Percentiles rank a stretch among this genome's conserved stretches.
These are phyloP conservation scores for Phytophthora macrochlamydospora DNA, from an alignment of 352 stramenopile genomes.

Conservation along the genomic window DNA sequence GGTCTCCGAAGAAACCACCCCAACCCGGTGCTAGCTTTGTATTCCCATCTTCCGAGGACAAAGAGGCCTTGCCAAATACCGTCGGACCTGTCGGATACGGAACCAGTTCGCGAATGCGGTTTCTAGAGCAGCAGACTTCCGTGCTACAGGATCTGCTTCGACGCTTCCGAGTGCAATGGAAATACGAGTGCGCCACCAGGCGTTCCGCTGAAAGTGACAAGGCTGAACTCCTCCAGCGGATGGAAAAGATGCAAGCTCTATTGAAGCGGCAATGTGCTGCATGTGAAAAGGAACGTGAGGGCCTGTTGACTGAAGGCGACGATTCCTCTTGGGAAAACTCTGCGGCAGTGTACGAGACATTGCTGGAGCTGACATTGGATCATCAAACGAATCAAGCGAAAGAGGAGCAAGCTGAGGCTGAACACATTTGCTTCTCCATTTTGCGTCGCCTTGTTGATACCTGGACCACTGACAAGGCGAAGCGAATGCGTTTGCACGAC, in stretches of 20 bases:
- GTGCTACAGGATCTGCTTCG: conserved; percentile 58
- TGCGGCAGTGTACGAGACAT: conserved; percentile 44
- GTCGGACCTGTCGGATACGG: conserved; percentile 29
- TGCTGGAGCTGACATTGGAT: conserved; percentile 31
- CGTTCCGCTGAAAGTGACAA: conserved; percentile 48
- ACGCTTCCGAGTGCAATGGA: conserved; percentile 57
- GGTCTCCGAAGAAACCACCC: conserved; percentile 17
- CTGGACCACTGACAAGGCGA: conserved; percentile 76
- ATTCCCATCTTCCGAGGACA: neutral
- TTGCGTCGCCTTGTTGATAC: conserved; percentile 60
- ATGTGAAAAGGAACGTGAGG: conserved; percentile 33
- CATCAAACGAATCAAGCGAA: conserved; percentile 14
- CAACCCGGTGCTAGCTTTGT: conserved; percentile 15
- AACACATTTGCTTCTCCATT: conserved; percentile 67
- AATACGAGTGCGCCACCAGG: conserved; percentile 43
- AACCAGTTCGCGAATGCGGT: conserved; percentile 36
- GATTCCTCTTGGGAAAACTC: conserved; percentile 49
- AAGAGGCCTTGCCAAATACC: conserved; percentile 3
- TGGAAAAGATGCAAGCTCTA: conserved; percentile 40
- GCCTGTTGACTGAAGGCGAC: conserved; percentile 35
- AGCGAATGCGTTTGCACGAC: conserved; percentile 72
- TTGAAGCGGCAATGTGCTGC: conserved; percentile 34
- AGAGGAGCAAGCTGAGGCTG: conserved; percentile 49
- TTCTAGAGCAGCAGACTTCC: conserved; percentile 54
- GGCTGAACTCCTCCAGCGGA: conserved; percentile 37